phyloP scores from a whole-genome alignment of 352 stramenopile genomes.

The Pythium pyrilobum region DNA sequence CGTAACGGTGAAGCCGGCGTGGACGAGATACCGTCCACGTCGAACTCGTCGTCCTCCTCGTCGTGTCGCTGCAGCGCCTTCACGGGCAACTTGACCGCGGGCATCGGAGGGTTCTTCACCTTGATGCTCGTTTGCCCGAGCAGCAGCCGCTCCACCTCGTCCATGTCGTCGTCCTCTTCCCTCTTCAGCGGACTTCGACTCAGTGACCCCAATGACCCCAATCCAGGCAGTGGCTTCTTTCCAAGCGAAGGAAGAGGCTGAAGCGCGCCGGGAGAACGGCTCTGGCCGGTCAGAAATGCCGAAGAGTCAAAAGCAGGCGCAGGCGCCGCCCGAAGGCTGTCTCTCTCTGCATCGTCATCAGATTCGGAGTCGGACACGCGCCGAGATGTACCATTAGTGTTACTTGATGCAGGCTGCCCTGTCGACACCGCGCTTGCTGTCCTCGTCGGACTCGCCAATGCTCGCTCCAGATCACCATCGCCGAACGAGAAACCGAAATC shows the following conservation, averaged over 20 bases:
- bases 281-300: neutral
- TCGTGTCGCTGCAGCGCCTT: too few relatives aligned
- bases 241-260: conserved; percentile 13
- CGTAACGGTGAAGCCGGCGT: neutral
- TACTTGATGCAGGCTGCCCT: neutral
- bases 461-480: conserved; percentile 10
- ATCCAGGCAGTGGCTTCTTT: conserved; percentile 9
- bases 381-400: neutral
- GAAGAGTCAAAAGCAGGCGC: neutral
- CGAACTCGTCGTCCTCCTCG: neutral
- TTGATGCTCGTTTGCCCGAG: conserved; percentile 16
- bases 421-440: neutral
- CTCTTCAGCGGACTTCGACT: neutral
- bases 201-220: neutral
- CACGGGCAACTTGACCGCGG: neutral
- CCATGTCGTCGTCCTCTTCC: conserved; percentile 21
- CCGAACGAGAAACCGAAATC: conserved; percentile 14
- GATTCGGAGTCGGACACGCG: neutral
- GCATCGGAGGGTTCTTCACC: neutral
- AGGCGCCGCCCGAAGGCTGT: neutral
- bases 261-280: conserved; percentile 1
- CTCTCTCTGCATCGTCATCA: conserved; percentile 5
- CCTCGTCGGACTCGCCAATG: neutral
- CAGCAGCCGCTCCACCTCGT: conserved; percentile 22
- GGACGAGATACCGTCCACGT: neutral